These are phyloP conservation scores for Rugonectria rugulosa DNA, from an alignment of 2,329 filamentous ascomycete genomes.

Conservation along the genomic window DNA sequence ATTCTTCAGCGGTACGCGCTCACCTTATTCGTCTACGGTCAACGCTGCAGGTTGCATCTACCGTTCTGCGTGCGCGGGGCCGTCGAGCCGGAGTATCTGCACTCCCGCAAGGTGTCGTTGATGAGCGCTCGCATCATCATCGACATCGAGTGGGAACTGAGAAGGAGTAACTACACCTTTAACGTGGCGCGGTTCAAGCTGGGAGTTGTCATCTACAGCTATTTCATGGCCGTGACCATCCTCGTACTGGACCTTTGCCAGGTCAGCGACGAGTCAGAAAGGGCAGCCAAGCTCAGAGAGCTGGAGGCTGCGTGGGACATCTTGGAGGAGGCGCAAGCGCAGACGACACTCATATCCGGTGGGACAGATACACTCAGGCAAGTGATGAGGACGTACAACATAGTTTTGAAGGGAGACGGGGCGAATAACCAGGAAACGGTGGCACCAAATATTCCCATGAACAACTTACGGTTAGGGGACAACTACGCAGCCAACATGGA, in stretches of 20 bases:
- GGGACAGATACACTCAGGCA: conserved; percentile 41
- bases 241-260: conserved; percentile 45
- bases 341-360: conserved; percentile 38
- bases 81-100: conserved; percentile 43
- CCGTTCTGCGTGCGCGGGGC: conserved; percentile 45
- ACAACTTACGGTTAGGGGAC: no score
- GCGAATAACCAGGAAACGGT: background rate
- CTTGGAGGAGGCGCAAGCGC: conserved; percentile 40
- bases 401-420: conserved; percentile 12
- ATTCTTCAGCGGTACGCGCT: conserved; percentile 43
- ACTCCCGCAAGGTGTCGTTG: conserved; percentile 43
- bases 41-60: conserved; percentile 46
- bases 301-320: conserved; percentile 42
- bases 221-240: conserved; percentile 45
- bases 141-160: conserved; percentile 39
- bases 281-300: conserved; percentile 34
- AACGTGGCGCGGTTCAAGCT: conserved; percentile 39
- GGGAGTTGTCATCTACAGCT: conserved; percentile 42
- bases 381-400: conserved; percentile 43
- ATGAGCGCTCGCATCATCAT: conserved; percentile 43
- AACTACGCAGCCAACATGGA: background rate
- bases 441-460: background rate
- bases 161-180: conserved; percentile 35
- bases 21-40: conserved; percentile 42
- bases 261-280: conserved; percentile 32